These are phyloP conservation scores for Trichosporon coremiiforme DNA, from an alignment of 1,284 basidiomycete genomes.

Conservation along the genomic window DNA sequence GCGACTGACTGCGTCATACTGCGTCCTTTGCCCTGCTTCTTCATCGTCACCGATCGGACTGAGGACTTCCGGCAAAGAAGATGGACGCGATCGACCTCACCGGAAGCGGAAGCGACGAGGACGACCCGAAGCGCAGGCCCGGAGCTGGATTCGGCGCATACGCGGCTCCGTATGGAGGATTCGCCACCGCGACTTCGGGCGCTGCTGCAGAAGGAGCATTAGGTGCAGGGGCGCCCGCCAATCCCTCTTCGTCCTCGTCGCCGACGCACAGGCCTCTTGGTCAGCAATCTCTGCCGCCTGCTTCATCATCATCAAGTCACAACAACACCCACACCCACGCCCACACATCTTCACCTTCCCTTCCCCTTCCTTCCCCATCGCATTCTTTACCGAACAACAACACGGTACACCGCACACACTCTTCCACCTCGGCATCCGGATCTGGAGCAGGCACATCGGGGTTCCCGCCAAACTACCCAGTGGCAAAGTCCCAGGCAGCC, in stretches of 20 bases:
- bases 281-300: background rate
- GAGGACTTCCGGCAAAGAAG: background rate
- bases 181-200: background rate
- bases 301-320: background rate
- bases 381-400: background rate
- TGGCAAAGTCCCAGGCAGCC: background rate
- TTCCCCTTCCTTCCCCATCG: background rate
- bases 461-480: background rate
- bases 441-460: background rate
- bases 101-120: constrained; percentile 13
- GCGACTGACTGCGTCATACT: background rate
- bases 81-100: constrained; percentile 14
- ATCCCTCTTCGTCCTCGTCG: background rate
- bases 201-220: background rate
- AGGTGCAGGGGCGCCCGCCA: background rate
- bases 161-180: background rate
- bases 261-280: background rate
- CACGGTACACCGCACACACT: background rate
- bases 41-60: too few species aligned
- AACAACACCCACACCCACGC: background rate
- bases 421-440: background rate
- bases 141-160: background rate
- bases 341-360: background rate
- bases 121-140: constrained; percentile 8
- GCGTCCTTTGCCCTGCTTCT: too few species aligned